Evolutionary conservation across 2,329 filamentous ascomycete genomes (phyloP).

Genomic region (Fusarium continuum): DNA sequence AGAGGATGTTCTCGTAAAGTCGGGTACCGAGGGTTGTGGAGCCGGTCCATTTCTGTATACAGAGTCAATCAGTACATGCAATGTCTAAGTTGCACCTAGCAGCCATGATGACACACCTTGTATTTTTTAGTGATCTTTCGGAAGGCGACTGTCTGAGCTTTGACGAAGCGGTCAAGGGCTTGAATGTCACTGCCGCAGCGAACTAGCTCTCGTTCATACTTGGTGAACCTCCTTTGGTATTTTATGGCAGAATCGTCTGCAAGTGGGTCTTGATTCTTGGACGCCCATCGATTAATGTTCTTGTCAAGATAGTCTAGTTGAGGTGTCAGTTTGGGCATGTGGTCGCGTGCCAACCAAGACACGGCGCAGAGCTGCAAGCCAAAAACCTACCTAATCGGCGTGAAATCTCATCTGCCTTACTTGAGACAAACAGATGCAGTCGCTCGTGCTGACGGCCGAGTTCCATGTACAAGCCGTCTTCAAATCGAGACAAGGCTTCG

Average conservation of each 20-base stretch:
- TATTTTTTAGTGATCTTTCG: constrained; percentile 89
- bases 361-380: constrained; percentile 4
- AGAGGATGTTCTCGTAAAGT: constrained; percentile 73
- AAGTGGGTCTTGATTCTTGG: constrained; percentile 48
- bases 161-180: constrained; percentile 75
- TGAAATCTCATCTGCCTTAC: constrained; percentile 81
- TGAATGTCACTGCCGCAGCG: constrained; percentile 76
- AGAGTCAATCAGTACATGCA: background rate
- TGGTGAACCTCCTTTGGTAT: constrained; percentile 61
- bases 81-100: background rate
- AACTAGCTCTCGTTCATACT: constrained; percentile 62
- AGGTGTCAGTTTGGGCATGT: constrained; percentile 38
- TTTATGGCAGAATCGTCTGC: constrained; percentile 51
- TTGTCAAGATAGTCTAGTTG: constrained; percentile 58
- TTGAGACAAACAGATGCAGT: constrained; percentile 79
- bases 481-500: constrained; percentile 68
- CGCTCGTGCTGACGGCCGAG: constrained; percentile 80
- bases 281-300: constrained; percentile 58
- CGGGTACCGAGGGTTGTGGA: constrained; percentile 71
- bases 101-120: constrained; percentile 51
- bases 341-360: constrained; percentile 19
- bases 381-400: constrained; percentile 68
- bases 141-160: constrained; percentile 79
- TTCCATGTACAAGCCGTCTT: constrained; percentile 75
- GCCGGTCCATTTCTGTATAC: constrained; percentile 77